Percentiles rank a stretch among this genome's conserved stretches.
These are phyloP conservation scores for Fraxinus xanthoxyloides DNA, from an alignment of 305 asterid genomes.

Conservation along the genomic window DNA sequence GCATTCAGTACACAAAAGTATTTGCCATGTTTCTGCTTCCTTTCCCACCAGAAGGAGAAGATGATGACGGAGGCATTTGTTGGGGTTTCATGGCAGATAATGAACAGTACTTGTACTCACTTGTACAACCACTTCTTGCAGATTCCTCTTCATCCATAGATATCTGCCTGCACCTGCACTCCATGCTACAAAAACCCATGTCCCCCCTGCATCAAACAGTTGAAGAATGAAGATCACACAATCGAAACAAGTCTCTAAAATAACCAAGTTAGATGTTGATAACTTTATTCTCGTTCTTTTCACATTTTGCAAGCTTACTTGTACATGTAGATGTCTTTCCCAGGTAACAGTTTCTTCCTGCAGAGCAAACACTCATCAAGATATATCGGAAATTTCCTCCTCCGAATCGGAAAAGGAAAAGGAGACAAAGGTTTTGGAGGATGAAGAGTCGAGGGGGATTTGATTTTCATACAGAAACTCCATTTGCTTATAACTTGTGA, in stretches of 20 bases:
- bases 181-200: conserved; percentile 78
- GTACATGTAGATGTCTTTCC: conserved; percentile 89
- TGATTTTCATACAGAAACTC: conserved; percentile 35
- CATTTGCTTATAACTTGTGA: conserved; percentile 62
- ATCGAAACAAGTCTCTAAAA: background rate
- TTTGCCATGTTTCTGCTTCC: conserved; percentile 41
- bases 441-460: conserved; percentile 29
- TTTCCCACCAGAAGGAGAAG: conserved; percentile 31
- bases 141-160: conserved; percentile 81
- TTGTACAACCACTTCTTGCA: conserved; percentile 31
- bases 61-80: conserved; percentile 13
- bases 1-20: conserved; percentile 50
- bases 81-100: conserved; percentile 32
- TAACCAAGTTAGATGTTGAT: background rate
- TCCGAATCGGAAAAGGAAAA: conserved; percentile 20
- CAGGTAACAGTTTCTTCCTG: conserved; percentile 59
- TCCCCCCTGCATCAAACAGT: conserved; percentile 67
- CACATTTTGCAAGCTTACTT: conserved; percentile 45
- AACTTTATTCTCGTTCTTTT: background rate
- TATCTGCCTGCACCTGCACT: conserved; percentile 89
- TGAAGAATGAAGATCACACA: background rate
- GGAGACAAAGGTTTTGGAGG: conserved; percentile 21
- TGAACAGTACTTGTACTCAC: conserved; percentile 37
- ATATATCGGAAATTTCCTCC: conserved; percentile 7
- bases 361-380: conserved; percentile 75